These are phyloP conservation scores for Solanum aculeatissimum DNA, from an alignment of 305 asterid species.

Conservation along the genomic window DNA sequence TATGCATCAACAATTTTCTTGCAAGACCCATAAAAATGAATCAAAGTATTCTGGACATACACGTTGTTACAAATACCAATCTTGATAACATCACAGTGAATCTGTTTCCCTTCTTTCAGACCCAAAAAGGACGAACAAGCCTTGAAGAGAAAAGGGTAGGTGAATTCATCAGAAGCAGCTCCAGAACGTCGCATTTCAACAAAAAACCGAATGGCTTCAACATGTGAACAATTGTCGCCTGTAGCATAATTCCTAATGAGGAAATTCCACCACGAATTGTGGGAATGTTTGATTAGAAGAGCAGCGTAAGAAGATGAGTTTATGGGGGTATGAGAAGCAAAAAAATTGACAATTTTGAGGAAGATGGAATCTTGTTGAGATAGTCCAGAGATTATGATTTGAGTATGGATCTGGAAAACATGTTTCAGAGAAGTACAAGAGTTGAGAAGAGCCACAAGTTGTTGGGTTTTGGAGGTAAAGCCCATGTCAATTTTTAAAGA, in stretches of 20 bases:
- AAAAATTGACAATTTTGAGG: constrained; percentile 21
- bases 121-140: constrained; percentile 44
- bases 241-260: constrained; percentile 42
- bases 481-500: background rate
- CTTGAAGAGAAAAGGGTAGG: constrained; percentile 57
- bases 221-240: constrained; percentile 10
- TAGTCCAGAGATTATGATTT: constrained; percentile 22
- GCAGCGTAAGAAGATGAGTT: constrained; percentile 14
- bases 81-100: constrained; percentile 54
- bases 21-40: constrained; percentile 52
- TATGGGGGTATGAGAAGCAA: constrained; percentile 15
- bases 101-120: constrained; percentile 42
- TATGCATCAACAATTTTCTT: constrained; percentile 33
- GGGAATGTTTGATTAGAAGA: constrained; percentile 4
- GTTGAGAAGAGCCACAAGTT: constrained; percentile 11
- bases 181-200: constrained; percentile 43
- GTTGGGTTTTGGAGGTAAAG: constrained; percentile 3
- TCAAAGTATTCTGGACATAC: constrained; percentile 54
- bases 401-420: constrained; percentile 34
- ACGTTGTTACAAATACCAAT: constrained; percentile 35
- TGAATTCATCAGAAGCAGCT: constrained; percentile 38
- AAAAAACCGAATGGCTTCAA: constrained; percentile 33
- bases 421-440: constrained; percentile 20
- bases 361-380: constrained; percentile 7
- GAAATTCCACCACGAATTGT: constrained; percentile 36